Percentiles rank a stretch among this genome's conserved stretches.
Evolutionary conservation across 2,329 filamentous ascomycete genomes (phyloP).

Genomic region (Pyricularia pennisetigena): DNA sequence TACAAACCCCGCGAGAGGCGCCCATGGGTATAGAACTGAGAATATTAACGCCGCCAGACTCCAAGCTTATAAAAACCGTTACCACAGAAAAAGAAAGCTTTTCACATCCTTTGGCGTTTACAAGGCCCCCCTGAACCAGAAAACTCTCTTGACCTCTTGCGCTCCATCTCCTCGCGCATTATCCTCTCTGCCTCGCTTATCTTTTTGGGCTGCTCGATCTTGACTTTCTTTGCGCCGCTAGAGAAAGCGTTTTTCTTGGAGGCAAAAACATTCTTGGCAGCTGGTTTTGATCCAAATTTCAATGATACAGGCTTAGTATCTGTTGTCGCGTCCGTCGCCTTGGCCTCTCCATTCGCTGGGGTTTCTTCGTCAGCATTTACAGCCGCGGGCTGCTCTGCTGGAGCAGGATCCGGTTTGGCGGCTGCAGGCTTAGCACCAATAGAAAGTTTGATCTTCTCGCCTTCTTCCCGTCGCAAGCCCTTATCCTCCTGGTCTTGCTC

Average conservation of each 20-base stretch:
- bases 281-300: slow-evolving; percentile 52
- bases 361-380: not conserved
- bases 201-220: slow-evolving; percentile 59
- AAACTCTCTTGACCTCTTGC: slow-evolving; percentile 48
- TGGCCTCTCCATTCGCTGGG: not conserved
- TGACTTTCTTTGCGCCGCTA: slow-evolving; percentile 52
- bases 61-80: not conserved
- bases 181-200: slow-evolving; percentile 84
- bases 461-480: slow-evolving; percentile 49
- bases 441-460: slow-evolving; percentile 66
- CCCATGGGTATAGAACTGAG: not conserved
- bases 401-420: slow-evolving; percentile 4
- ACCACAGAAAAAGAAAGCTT: not conserved
- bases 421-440: slow-evolving; percentile 37
- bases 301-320: slow-evolving; percentile 39
- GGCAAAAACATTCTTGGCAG: slow-evolving; percentile 69
- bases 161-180: slow-evolving; percentile 76
- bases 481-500: slow-evolving; percentile 32
- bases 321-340: not conserved
- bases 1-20: not conserved
- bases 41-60: slow-evolving; percentile 1
- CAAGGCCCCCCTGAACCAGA: slow-evolving; percentile 30
- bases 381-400: slow-evolving; percentile 7
- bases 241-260: slow-evolving; percentile 62
- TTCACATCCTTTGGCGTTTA: slow-evolving; percentile 41